These are phyloP conservation scores for Candida patagonica DNA, from an alignment of 805 yeast species.

Conservation along the genomic window DNA sequence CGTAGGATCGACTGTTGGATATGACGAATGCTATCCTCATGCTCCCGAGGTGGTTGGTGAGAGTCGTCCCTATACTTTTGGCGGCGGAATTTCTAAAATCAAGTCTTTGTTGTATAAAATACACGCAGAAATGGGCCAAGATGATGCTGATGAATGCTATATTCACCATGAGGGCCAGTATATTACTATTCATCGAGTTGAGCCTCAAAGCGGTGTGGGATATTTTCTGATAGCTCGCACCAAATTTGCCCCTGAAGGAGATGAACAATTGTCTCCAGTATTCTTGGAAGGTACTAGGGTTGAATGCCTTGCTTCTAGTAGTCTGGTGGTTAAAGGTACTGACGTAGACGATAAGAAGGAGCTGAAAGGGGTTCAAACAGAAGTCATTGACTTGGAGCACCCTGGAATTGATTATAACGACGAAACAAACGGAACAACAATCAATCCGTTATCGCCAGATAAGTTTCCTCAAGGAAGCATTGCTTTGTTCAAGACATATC, in stretches of 20 bases:
- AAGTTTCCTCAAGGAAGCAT: conserved; percentile 85
- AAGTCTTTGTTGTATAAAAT: conserved; percentile 36
- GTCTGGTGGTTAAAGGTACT: conserved; percentile 48
- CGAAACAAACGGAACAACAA: conserved; percentile 37
- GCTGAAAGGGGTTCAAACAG: conserved; percentile 59
- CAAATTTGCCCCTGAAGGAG: conserved; percentile 45
- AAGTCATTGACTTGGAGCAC: conserved; percentile 42
- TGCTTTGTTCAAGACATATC: conserved; percentile 66
- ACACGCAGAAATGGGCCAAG: conserved; percentile 32
- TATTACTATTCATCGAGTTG: conserved; percentile 80
- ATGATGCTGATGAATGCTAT: conserved; percentile 77
- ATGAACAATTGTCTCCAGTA: conserved; percentile 25
- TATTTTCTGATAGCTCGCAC: conserved; percentile 83
- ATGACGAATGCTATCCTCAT: conserved; percentile 83
- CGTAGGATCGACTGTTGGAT: conserved; percentile 89
- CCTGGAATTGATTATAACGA: conserved; percentile 41
- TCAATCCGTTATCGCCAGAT: conserved; percentile 24
- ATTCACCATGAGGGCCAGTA: conserved; percentile 91
- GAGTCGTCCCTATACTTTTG: conserved; percentile 44
- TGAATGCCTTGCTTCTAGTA: conserved; percentile 47
- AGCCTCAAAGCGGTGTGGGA: conserved; percentile 78
- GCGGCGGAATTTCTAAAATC: conserved; percentile 66
- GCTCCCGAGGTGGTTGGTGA: conserved; percentile 76
- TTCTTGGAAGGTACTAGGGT: conserved; percentile 28
- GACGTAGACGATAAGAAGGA: conserved; percentile 25